Percentiles rank a stretch among this genome's conserved stretches.
Conservation (phyloP, 768 basidiomycete species). For the Podaxis pistillaris region DNA sequence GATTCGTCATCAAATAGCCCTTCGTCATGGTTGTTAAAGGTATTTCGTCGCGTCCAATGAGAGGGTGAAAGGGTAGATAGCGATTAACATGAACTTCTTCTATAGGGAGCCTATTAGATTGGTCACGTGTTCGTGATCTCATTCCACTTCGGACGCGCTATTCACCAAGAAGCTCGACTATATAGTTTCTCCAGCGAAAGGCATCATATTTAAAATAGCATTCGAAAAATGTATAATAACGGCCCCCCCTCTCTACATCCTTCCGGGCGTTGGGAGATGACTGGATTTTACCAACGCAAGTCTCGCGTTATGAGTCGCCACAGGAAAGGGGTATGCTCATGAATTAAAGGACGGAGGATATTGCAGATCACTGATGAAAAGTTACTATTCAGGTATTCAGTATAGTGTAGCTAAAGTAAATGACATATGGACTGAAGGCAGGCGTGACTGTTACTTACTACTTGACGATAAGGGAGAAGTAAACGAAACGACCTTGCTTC, state of each 20-base stretch:
- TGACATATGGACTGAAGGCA: too few relatives aligned
- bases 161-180: background rate
- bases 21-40: slow-evolving; percentile 60
- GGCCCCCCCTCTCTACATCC: background rate
- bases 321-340: too few relatives aligned
- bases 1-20: slow-evolving; percentile 79
- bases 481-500: too few relatives aligned
- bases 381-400: too few relatives aligned
- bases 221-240: background rate
- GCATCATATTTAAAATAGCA: background rate
- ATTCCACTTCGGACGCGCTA: background rate
- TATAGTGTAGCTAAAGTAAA: too few relatives aligned
- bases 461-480: too few relatives aligned
- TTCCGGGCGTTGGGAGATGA: background rate
- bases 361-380: too few relatives aligned
- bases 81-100: background rate
- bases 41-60: slow-evolving; percentile 5
- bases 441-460: too few relatives aligned
- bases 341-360: too few relatives aligned
- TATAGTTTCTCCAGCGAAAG: background rate
- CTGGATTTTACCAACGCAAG: background rate
- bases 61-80: slow-evolving; percentile 1
- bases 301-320: background rate
- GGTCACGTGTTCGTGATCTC: slow-evolving; percentile 12
- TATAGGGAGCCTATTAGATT: background rate